phyloP scores from a whole-genome alignment of 2,329 filamentous ascomycete species.

The Trichoderma pleuroti region DNA sequence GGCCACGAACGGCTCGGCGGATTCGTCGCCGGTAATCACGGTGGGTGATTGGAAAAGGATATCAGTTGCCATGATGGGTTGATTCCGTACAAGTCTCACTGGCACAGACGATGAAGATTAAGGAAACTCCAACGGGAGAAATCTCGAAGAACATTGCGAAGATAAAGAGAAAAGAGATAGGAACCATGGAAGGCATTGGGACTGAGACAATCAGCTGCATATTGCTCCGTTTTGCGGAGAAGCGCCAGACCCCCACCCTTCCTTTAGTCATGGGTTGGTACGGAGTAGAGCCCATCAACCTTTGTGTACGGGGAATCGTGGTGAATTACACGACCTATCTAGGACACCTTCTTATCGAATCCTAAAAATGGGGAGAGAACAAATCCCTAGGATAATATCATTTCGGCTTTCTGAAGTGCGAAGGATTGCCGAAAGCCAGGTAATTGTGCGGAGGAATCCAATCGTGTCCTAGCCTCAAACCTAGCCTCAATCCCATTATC shows the following conservation, averaged over 20 bases:
- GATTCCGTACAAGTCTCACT: neutral
- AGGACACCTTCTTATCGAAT: neutral
- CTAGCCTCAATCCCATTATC: neutral
- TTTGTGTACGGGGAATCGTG: neutral
- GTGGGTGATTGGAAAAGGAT: conserved; percentile 25
- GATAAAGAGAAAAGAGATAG: neutral
- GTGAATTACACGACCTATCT: neutral
- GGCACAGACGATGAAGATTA: neutral
- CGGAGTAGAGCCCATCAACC: neutral
- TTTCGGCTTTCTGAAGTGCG: neutral
- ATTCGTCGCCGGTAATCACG: conserved; percentile 25
- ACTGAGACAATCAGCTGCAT: neutral
- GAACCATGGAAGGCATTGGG: neutral
- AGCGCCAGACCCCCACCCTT: conserved; percentile 6
- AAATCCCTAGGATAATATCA: too few species aligned
- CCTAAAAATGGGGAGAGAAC: neutral
- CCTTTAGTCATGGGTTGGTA: conserved; percentile 2
- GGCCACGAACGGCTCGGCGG: conserved; percentile 22
- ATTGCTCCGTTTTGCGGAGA: conserved; percentile 7
- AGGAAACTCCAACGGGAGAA: neutral
- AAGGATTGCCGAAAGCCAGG: neutral
- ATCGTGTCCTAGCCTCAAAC: neutral
- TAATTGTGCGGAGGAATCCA: neutral
- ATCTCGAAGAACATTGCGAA: neutral
- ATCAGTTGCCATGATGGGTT: conserved; percentile 6